phyloP scores from a whole-genome alignment of 2,329 filamentous ascomycete genomes.

The Colletotrichum scovillei region DNA sequence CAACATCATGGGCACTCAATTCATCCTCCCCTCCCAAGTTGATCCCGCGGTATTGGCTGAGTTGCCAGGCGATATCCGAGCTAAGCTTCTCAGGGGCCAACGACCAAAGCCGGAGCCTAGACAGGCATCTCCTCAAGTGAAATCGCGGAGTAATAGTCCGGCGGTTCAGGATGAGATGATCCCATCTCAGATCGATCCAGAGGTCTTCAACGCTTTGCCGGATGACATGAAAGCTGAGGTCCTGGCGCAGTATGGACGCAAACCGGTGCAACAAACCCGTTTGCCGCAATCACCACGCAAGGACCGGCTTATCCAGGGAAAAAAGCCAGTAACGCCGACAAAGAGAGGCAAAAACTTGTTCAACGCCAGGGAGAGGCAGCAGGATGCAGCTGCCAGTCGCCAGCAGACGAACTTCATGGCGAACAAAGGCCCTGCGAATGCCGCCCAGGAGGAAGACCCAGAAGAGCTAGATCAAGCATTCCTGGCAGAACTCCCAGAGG shows the following conservation, averaged over 20 bases:
- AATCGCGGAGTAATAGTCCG: conserved; percentile 54
- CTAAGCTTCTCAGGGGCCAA: conserved; percentile 62
- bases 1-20: conserved; percentile 89
- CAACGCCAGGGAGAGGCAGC: conserved; percentile 61
- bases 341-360: conserved; percentile 68
- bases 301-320: conserved; percentile 61
- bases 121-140: conserved; percentile 44
- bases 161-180: conserved; percentile 52
- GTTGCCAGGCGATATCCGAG: conserved; percentile 84
- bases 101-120: conserved; percentile 38
- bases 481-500: conserved; percentile 83
- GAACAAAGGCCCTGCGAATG: conserved; percentile 47
- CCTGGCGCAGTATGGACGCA: conserved; percentile 73
- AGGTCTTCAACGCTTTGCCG: conserved; percentile 85
- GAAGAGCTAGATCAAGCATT: conserved; percentile 76
- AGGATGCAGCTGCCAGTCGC: conserved; percentile 68
- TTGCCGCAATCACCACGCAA: conserved; percentile 66
- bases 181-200: conserved; percentile 85
- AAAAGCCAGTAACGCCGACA: conserved; percentile 70
- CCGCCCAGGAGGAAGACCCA: conserved; percentile 45
- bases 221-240: conserved; percentile 88
- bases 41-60: conserved; percentile 87
- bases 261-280: conserved; percentile 46
- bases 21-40: conserved; percentile 85
- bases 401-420: conserved; percentile 79